These are phyloP conservation scores for Hemerocallis citrina DNA, from an alignment of 106 monocot species.

Conservation along the genomic window DNA sequence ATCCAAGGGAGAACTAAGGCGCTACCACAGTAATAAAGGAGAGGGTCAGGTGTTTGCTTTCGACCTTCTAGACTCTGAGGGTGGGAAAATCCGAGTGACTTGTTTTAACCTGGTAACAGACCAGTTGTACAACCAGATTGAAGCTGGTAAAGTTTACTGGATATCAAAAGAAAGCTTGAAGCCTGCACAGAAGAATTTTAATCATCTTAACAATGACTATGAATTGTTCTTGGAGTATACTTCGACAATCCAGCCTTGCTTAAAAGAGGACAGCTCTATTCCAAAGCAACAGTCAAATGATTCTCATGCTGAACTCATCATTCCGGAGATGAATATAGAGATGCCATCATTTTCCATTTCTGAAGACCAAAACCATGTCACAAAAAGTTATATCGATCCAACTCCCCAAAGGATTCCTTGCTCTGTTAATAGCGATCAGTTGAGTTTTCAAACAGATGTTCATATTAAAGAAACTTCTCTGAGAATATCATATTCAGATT, in stretches of 20 bases:
- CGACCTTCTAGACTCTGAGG: constrained; percentile 70
- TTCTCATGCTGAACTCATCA: too few relatives aligned
- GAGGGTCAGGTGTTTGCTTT: constrained; percentile 78
- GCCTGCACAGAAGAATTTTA: constrained; percentile 68
- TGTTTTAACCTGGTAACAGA: constrained; percentile 67
- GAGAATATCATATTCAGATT: too few relatives aligned
- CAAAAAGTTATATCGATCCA: too few relatives aligned
- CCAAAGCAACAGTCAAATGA: constrained; percentile 61
- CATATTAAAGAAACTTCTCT: too few relatives aligned
- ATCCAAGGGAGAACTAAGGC: constrained; percentile 62
- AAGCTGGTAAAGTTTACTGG: constrained; percentile 63
- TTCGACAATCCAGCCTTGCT: constrained; percentile 70
- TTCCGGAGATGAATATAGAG: too few relatives aligned
- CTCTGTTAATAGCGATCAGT: too few relatives aligned
- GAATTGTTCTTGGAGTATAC: constrained; percentile 65
- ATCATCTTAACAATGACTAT: constrained; percentile 77
- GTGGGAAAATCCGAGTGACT: constrained; percentile 69
- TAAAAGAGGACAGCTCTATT: constrained; percentile 64
- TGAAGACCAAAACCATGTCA: too few relatives aligned
- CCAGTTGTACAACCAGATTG: constrained; percentile 59
- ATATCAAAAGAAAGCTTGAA: constrained; percentile 74
- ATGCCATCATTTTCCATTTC: too few relatives aligned
- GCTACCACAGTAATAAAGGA: constrained; percentile 48
- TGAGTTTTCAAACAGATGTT: too few relatives aligned
- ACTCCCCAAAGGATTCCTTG: too few relatives aligned